phyloP scores from a whole-genome alignment of 441 rosid species.

The Brassica hybrid region DNA sequence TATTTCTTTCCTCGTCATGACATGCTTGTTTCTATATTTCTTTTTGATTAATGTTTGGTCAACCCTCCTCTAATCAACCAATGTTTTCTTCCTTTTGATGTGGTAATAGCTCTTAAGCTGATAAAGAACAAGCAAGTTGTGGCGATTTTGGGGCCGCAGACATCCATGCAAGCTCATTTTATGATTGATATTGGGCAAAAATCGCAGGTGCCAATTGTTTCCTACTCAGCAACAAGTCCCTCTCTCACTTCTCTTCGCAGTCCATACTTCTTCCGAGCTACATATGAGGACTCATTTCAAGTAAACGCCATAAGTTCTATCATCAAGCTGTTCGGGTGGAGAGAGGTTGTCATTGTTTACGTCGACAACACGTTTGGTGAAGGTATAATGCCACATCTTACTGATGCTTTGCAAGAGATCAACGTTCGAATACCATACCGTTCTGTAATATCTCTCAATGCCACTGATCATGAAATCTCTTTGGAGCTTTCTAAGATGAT shows the following conservation, averaged over 20 bases:
- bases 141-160: conserved; percentile 63
- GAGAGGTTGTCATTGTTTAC: conserved; percentile 58
- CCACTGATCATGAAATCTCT: conserved; percentile 49
- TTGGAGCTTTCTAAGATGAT: conserved; percentile 56
- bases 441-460: conserved; percentile 47
- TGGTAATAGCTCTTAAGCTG: conserved; percentile 57
- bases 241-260: conserved; percentile 46
- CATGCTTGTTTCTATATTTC: neutral
- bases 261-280: conserved; percentile 60
- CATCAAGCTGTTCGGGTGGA: conserved; percentile 61
- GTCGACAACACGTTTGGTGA: conserved; percentile 43
- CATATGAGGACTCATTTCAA: conserved; percentile 53
- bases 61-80: neutral
- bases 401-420: conserved; percentile 51
- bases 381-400: conserved; percentile 47
- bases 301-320: conserved; percentile 56
- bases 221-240: conserved; percentile 71
- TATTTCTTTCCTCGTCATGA: neutral
- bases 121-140: conserved; percentile 58
- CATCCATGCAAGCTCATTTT: conserved; percentile 60
- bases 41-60: neutral
- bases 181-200: conserved; percentile 53
- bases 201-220: conserved; percentile 60
- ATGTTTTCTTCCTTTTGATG: neutral
- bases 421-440: conserved; percentile 48